Conservation (phyloP, 176 grass and related monocot genomes). For the Zizania latifolia region DNA sequence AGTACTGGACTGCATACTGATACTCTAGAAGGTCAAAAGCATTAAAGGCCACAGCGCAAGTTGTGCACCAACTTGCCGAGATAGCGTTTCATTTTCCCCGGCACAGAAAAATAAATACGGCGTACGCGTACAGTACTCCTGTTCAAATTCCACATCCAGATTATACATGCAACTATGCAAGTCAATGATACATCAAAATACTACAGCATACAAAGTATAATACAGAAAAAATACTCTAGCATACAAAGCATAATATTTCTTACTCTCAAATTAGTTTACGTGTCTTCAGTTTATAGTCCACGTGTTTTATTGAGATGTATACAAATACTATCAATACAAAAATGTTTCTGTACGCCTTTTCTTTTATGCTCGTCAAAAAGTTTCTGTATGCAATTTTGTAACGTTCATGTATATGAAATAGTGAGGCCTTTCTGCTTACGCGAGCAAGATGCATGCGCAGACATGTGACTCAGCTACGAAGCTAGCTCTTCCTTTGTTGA, state of each 20-base stretch:
- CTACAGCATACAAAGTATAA: neutral
- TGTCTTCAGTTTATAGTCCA: too few relatives aligned
- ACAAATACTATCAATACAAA: too few relatives aligned
- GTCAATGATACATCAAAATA: neutral
- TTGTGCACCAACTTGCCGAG: constrained; percentile 33
- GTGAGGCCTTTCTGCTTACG: too few relatives aligned
- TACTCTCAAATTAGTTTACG: too few relatives aligned
- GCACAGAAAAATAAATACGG: neutral
- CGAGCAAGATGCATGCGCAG: too few relatives aligned
- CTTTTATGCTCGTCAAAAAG: too few relatives aligned
- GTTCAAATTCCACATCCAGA: constrained; percentile 38
- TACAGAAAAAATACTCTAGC: neutral
- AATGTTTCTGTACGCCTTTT: too few relatives aligned
- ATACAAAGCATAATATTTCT: too few relatives aligned
- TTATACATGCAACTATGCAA: neutral
- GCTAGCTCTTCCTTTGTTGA: neutral
- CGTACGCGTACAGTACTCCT: constrained; percentile 33
- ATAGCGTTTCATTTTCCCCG: neutral
- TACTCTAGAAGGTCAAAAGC: constrained; percentile 56
- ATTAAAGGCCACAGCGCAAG: constrained; percentile 37
- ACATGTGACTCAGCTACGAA: too few relatives aligned
- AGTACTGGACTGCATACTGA: constrained; percentile 27
- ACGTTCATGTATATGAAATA: too few relatives aligned
- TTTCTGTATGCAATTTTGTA: too few relatives aligned
- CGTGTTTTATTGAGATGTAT: too few relatives aligned